A percentile compares a stretch with the other conserved stretches of the same genome.
phyloP scores from a whole-genome alignment of 2,329 filamentous ascomycete species.

The Exophiala aquamarina region DNA sequence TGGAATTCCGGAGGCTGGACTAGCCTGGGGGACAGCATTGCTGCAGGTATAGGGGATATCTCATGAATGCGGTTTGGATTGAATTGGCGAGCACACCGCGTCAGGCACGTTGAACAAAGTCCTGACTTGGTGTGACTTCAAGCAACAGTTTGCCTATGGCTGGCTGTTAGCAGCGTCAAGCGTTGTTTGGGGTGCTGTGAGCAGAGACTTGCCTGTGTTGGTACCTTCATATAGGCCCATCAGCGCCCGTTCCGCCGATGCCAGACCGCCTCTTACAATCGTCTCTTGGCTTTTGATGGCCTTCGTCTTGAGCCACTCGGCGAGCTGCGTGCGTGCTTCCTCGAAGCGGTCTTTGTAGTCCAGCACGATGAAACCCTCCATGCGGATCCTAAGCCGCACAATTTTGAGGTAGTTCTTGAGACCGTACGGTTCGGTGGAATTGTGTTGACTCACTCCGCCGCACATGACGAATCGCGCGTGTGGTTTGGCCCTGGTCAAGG shows the following conservation, averaged over 20 bases:
- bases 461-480: conserved; percentile 68
- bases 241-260: conserved; percentile 62
- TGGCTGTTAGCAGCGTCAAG: no score
- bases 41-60: background rate
- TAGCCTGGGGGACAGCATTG: conserved; percentile 18
- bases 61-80: no score
- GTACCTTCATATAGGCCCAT: conserved; percentile 64
- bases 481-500: conserved; percentile 60
- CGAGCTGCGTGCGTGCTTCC: conserved; percentile 60
- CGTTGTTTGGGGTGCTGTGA: no score
- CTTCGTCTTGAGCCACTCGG: conserved; percentile 66
- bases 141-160: no score
- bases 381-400: conserved; percentile 49
- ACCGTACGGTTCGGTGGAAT: no score
- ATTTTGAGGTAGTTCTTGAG: no score
- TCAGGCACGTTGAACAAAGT: no score
- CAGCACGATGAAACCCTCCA: conserved; percentile 72
- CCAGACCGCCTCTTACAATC: conserved; percentile 67
- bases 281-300: conserved; percentile 71
- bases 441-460: conserved; percentile 69
- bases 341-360: conserved; percentile 62
- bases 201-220: conserved; percentile 72
- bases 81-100: no score
- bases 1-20: conserved; percentile 12
- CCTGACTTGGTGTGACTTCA: no score